These are phyloP conservation scores for Lasiodiplodia sp. DNA, from an alignment of 2,329 filamentous ascomycete species.

Conservation along the genomic window DNA sequence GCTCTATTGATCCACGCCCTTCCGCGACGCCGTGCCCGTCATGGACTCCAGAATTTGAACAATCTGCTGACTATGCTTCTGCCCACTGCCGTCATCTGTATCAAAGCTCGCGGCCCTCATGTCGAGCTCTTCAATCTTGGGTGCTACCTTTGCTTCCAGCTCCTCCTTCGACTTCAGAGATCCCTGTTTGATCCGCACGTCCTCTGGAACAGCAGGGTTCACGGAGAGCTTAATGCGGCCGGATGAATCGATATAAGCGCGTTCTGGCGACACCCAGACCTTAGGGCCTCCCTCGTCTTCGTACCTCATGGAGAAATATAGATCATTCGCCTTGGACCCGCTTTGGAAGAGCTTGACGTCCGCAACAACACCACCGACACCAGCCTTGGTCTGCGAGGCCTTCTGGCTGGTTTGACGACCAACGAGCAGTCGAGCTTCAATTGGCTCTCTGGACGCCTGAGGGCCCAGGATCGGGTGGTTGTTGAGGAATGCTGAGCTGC, in stretches of 20 bases:
- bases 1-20: slow-evolving; percentile 13
- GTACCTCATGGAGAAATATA: slow-evolving; percentile 50
- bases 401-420: slow-evolving; percentile 30
- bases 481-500: slow-evolving; percentile 60
- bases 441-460: slow-evolving; percentile 59
- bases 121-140: slow-evolving; percentile 11
- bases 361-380: slow-evolving; percentile 55
- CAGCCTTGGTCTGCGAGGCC: slow-evolving; percentile 46
- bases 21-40: not conserved
- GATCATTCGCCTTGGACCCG: slow-evolving; percentile 46
- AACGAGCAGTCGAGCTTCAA: slow-evolving; percentile 65
- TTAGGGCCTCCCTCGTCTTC: slow-evolving; percentile 60
- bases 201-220: slow-evolving; percentile 10
- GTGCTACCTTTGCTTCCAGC: not conserved
- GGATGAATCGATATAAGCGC: slow-evolving; percentile 54
- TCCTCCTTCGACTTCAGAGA: slow-evolving; percentile 13
- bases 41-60: not conserved
- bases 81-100: not conserved
- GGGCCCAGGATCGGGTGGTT: slow-evolving; percentile 70
- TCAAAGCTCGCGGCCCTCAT: not conserved
- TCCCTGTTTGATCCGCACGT: slow-evolving; percentile 24
- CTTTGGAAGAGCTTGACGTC: slow-evolving; percentile 38
- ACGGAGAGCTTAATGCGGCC: slow-evolving; percentile 51
- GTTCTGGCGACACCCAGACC: slow-evolving; percentile 58
- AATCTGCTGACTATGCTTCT: not conserved